Evolutionary conservation across 163 green algal species (phyloP), one percentile per base, ranked within the genome.

Genomic region (Botryococcus braunii): DNA sequence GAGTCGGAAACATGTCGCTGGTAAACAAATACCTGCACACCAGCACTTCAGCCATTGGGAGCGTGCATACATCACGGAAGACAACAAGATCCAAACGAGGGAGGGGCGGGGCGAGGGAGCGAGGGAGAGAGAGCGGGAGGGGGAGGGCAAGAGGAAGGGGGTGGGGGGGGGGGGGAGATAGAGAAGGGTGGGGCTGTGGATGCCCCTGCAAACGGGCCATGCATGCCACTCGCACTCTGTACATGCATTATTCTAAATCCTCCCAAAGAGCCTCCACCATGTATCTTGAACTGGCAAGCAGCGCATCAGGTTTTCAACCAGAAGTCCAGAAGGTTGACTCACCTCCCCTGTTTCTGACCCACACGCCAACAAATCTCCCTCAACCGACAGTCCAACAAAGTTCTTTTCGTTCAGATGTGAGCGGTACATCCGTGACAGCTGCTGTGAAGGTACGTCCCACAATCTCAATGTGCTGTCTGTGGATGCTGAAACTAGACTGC

Each of bases 381-480:
- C 59, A 0, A 76, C 75, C 56, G 69, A 73, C 43, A 89, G 68
- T 27, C 83, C 83, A 25, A 89, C 83, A 71, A 89, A 89, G 64
- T 89, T 86, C 71, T 86, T 86, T 69, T 89, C 78, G 35, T 89
- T 88, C 40, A 62, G 49, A 66, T 89, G 83, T 31, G 82, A 82
- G 27, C 63, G 70, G 58, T 71, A 86, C 31, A 73, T 74, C 37
- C 81, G 74, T 39, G 29, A 4, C 13, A 13, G 35, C 29, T 32
- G n/a, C 29, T 50, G 58, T 9, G 39, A 25, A 23, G 27, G 13
- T 8, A 48, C 67, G 62, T 80, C 47, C 82, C 82, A 88, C 59
- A 85, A 56, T n/a, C 79, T 62, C 58, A 89, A 70, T n/a, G 83
- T 87, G 66, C 78, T 84, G 72, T 89, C 83, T 2, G 83, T 89